Evolutionary conservation across 2,329 filamentous ascomycete species (phyloP), one percentile per base, ranked within the genome.

Genomic region (Aspergillus sp.): DNA sequence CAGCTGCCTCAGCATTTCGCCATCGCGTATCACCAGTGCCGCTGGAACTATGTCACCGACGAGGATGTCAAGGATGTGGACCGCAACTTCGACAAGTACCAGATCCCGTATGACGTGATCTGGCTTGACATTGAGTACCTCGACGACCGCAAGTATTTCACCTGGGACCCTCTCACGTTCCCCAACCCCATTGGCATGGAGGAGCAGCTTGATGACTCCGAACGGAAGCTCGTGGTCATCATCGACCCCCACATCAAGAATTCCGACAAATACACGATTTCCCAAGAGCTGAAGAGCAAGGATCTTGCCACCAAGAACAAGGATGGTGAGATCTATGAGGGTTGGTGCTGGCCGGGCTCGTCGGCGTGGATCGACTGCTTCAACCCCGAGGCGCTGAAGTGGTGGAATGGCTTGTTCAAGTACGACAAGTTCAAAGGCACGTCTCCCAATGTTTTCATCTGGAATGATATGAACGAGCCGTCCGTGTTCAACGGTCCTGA

Each of bases 391-490:
- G 89, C 91, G 5, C 84, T 88, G 49, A 84, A 88, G 56, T 99
- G 94, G 94, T 99, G 94, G 93, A 88, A 85, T 61, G 76, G 80
- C 2, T 81, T 97, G 10, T 97, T 96, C 81, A 87, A 88, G 64
- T 97, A 95, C 61, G 86, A 90, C 68, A 82, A 77, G 38, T 99
- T 97, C 81, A 89, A 90, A 71, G 92, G 91, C 45, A 91, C 91
- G 1, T 81, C 87, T 63, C 80, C 87, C 58, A 99, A 97, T 71
- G 87, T 90, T 0, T 97, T 91, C 73, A 85, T 99, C 64, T 99
- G 94, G 94, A 99, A 99, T 71, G 94, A 99, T 71, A 99, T 99
- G 94, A 97, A 97, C 69, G 94, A 99, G 76, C 94, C 94, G 0
- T 97, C 94, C 0, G 94, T 99, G 1, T 99, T 99, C 79, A 97